phyloP scores from a whole-genome alignment of 83 land plant species.

The Diphasiastrum complanatum region DNA sequence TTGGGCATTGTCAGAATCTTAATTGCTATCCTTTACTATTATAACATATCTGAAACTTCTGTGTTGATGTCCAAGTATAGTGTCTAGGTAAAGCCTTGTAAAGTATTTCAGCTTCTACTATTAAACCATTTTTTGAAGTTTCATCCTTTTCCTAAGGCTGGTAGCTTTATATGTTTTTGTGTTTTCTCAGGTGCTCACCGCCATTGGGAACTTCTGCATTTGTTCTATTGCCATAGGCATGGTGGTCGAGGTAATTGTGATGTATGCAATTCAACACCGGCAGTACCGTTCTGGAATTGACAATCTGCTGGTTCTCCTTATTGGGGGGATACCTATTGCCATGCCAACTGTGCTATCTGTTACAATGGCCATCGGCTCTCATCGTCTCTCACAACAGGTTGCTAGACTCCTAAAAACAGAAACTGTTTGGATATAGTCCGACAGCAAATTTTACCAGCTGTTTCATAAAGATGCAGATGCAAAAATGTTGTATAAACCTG shows the following conservation, averaged over 20 bases:
- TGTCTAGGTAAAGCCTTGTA: too few relatives aligned
- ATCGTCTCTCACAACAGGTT: slow-evolving; percentile 52
- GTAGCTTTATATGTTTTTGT: too few relatives aligned
- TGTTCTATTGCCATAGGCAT: slow-evolving; percentile 42
- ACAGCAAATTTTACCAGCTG: too few relatives aligned
- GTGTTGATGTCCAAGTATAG: too few relatives aligned
- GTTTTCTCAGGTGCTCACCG: slow-evolving; percentile 54
- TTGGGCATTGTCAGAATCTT: slow-evolving; percentile 49
- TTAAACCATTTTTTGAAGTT: too few relatives aligned
- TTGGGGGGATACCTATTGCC: slow-evolving; percentile 57
- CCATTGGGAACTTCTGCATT: slow-evolving; percentile 54
- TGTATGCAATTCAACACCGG: slow-evolving; percentile 42
- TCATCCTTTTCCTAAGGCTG: too few relatives aligned
- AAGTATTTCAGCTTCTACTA: too few relatives aligned
- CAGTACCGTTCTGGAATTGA: slow-evolving; percentile 38
- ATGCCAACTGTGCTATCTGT: slow-evolving; percentile 64
- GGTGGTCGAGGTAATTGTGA: slow-evolving; percentile 39
- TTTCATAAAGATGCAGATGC: too few relatives aligned
- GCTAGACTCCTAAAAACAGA: neutral
- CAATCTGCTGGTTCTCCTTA: slow-evolving; percentile 44
- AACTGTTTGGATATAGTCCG: too few relatives aligned
- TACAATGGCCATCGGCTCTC: slow-evolving; percentile 74
- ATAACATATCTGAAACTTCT: too few relatives aligned
- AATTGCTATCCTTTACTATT: neutral
- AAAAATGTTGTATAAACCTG: too few relatives aligned